phyloP scores from a whole-genome alignment of 148 eudicot genomes.

The Vaccinium myrtillus region DNA sequence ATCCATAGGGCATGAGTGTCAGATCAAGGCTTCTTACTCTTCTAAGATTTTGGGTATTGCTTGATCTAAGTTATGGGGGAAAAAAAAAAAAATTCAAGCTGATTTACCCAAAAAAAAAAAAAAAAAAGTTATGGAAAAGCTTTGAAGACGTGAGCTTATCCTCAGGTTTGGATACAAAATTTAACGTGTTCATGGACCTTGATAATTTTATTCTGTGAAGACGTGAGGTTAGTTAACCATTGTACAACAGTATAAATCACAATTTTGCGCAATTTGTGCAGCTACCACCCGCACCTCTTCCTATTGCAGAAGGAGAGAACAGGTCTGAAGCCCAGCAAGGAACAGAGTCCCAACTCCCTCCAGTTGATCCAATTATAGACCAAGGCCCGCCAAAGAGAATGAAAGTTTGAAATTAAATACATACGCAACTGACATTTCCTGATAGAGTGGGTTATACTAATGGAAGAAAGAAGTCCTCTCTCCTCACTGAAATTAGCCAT shows the following conservation, averaged over 20 bases:
- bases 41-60: background rate
- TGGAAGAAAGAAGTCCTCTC: background rate
- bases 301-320: conserved; percentile 55
- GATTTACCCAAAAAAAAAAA: too few species aligned
- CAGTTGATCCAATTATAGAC: conserved; percentile 88
- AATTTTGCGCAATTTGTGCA: conserved; percentile 27
- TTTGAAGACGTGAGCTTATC: background rate
- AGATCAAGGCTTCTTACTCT: background rate
- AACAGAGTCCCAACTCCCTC: conserved; percentile 45
- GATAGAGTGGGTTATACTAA: background rate
- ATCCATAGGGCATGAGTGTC: too few species aligned
- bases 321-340: conserved; percentile 59
- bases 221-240: background rate
- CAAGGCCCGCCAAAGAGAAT: conserved; percentile 94
- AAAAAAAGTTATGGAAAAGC: background rate
- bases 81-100: too few species aligned
- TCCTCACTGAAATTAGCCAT: background rate
- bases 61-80: background rate
- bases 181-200: background rate
- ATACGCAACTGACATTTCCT: background rate
- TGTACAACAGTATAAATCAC: background rate
- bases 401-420: conserved; percentile 29
- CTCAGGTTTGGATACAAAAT: background rate
- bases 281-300: conserved; percentile 71
- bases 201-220: background rate